These are phyloP conservation scores for Erysimum cheiranthoides DNA, from an alignment of 345 rosid genomes.

Conservation along the genomic window DNA sequence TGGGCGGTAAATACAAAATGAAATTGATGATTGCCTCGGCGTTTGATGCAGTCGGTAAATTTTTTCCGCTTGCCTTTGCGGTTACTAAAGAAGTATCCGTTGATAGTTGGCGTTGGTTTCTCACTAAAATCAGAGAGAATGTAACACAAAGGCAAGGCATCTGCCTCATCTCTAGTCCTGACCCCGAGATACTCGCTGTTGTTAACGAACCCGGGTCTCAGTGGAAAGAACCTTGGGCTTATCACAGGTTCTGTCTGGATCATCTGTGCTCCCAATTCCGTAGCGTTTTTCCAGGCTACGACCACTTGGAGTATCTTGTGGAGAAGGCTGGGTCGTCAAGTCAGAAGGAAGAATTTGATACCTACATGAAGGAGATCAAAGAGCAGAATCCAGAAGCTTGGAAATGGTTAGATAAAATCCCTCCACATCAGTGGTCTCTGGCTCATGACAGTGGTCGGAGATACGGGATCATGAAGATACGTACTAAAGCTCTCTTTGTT, in stretches of 20 bases:
- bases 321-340: not conserved
- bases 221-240: slow-evolving; percentile 37
- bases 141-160: slow-evolving; percentile 32
- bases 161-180: slow-evolving; percentile 23
- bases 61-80: slow-evolving; percentile 23
- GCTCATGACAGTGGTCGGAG: slow-evolving; percentile 26
- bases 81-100: slow-evolving; percentile 5
- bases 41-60: not conserved
- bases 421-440: slow-evolving; percentile 25
- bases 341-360: slow-evolving; percentile 1
- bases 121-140: slow-evolving; percentile 20
- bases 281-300: too few relatives aligned
- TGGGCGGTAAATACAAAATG: not conserved
- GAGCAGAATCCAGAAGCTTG: not conserved
- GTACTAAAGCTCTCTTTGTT: not conserved
- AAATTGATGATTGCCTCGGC: slow-evolving; percentile 22
- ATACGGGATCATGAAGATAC: not conserved
- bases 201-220: slow-evolving; percentile 13
- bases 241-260: slow-evolving; percentile 25
- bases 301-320: not conserved
- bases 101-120: slow-evolving; percentile 34
- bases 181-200: slow-evolving; percentile 14
- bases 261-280: not conserved
- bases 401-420: slow-evolving; percentile 18
- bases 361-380: slow-evolving; percentile 3